Base-by-base conservation (phyloP, 495 filamentous ascomycete species). In the Hyaloscypha hepaticicola region DNA sequence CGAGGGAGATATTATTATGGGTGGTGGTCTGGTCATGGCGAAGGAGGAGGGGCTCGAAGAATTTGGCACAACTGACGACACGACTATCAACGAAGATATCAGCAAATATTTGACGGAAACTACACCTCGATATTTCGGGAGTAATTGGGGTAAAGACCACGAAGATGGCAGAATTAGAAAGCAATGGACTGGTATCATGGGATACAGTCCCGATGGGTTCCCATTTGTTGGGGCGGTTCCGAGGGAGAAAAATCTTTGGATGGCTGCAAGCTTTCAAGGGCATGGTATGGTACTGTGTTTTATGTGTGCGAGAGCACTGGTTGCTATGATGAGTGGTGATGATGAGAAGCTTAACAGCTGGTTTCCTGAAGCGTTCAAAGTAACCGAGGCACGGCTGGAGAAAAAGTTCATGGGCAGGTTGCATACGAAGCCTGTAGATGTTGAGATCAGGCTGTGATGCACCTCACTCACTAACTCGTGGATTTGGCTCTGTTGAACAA, bases 111-210 rank as follows among this genome's bases (percentile, higher is more conserved):
- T 90, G 14, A 49, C 64, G 7, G 72, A 80, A 1, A 79, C 77
- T 22, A 72, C 82, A 11, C 64, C 74, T 12, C 68, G 72, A 25
- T 87, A 85, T 63, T 88, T 88, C 60, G 85, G 85, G 0, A 53
- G 60, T 9, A 76, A 80, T 41, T 87, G 86, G 82, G 88, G 86
- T 6, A 78, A 82, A 9, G 83, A 89, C 62, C 71, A 86, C 63
- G 73, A 75, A 3, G 77, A 79, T 4, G 85, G 81, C 12, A 79
- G 86, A 49, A 77, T 91, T 55, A 78, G 85, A 28, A 77, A 75
- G 55, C 78, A 83, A 64, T 88, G 85, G 86, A 86, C 81, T 12
- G 86, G 86, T 0, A 85, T 87, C 41, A 88, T 88, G 85, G 85
- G 83, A 0, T 80, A 77, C 26, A 81, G 75, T 21, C 77, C 79